Evolutionary conservation across 139 green algal genomes (phyloP), one percentile per base, ranked within the genome.

Genomic region (Chlamydomonas incerta): DNA sequence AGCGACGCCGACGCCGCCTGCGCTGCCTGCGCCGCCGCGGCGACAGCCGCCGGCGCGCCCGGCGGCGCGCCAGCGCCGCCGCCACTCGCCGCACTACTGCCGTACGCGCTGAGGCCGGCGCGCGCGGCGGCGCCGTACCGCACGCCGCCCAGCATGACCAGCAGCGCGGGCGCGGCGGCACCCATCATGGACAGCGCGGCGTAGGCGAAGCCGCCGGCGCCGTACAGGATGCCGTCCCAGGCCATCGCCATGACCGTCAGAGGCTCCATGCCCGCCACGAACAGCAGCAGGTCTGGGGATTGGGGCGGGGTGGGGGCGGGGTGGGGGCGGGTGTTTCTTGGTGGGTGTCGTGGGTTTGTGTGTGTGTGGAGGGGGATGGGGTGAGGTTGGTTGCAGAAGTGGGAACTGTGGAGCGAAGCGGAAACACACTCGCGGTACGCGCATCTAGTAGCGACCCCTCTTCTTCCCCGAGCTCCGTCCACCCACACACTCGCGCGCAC

Each of bases 171-270:
- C 41, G 81, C 23, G 13, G 88, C 85, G 17, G 70, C 69, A 3
- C 47, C 23, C 0, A 69, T 58, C 80, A 87, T 87, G 52, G 50
- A 46, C 9, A 80, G 28, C 0, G 80, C 93, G 72, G 95, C 87
- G 72, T 92, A 97, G 47, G 80, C 84, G 84, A 96, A 98, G 69
- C 96, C 95, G 2, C 80, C 81, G 0, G 91, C 92, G 1, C 95
- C 95, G 57, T 95, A 94, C 46, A 98, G 77, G 35, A 97, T 82
- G 55, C 95, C 95, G 80, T 98, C 95, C 72, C 93, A 88, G 8
- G 93, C 94, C 89, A 96, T 97, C 9, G 95, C 95, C 1, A 94
- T 71, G 0, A 93, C 91, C 35, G 95, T 98, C 50, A 98, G 63
- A 0, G 95, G 95, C 88, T 97, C 89, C 50, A 91, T 93, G 41